phyloP scores from a whole-genome alignment of 2,329 filamentous ascomycete genomes.

The Nigrograna mackinnonii region DNA sequence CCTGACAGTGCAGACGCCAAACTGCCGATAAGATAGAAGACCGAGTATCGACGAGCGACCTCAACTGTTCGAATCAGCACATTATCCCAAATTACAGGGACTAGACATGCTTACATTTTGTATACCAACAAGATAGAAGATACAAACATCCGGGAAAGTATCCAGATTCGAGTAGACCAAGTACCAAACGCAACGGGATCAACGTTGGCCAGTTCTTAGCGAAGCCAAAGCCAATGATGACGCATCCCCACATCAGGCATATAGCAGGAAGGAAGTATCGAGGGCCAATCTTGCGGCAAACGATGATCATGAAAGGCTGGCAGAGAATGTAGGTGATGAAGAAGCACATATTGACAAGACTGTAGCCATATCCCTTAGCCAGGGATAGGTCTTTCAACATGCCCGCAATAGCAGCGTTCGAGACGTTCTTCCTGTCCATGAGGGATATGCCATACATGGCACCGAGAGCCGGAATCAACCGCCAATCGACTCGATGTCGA shows the following conservation, averaged over 20 bases:
- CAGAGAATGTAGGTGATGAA: constrained; percentile 28
- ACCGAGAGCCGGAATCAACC: constrained; percentile 24
- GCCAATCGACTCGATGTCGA: constrained; percentile 26
- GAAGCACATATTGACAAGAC: constrained; percentile 26
- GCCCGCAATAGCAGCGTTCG: constrained; percentile 30
- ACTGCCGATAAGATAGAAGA: constrained; percentile 28
- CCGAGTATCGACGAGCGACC: constrained; percentile 24
- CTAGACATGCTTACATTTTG: constrained; percentile 15
- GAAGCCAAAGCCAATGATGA: constrained; percentile 32
- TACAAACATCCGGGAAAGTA: constrained; percentile 33
- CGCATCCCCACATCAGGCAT: constrained; percentile 24
- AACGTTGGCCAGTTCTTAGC: constrained; percentile 24
- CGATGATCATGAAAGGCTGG: constrained; percentile 26
- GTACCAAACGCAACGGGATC: constrained; percentile 20
- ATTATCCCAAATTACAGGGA: not conserved
- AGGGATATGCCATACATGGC: constrained; percentile 28
- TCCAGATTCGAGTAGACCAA: constrained; percentile 26
- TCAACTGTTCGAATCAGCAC: constrained; percentile 12
- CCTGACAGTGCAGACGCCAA: constrained; percentile 26
- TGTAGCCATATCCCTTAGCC: constrained; percentile 23
- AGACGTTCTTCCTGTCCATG: constrained; percentile 29
- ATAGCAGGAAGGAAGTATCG: constrained; percentile 30
- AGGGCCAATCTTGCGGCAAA: constrained; percentile 26
- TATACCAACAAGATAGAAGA: constrained; percentile 33
- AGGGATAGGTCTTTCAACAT: constrained; percentile 27